Base-by-base conservation (phyloP, 345 rosid genomes). In the Pugionium dolabratum region DNA sequence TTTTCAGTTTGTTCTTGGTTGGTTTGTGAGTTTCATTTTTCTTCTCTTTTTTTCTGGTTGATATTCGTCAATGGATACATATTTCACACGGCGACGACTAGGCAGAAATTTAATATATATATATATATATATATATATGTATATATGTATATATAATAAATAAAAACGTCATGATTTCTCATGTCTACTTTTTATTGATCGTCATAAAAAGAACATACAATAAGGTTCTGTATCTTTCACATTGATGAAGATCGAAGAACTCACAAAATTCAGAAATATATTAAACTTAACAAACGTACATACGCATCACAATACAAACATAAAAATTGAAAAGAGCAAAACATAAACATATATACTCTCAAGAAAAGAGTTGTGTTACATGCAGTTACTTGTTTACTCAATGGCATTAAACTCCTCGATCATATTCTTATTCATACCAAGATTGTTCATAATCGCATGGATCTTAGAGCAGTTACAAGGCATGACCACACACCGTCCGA, bases 381-480 rank as follows among this genome's bases (percentile, higher is more conserved):
- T 7, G 18, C 18, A 18, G 0, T 67, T 35, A 55, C 42, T 18
- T 64, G 32, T 1, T 71, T 71, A 64, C 47, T 71, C 70, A 6
- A 72, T 57, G 33, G 72, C 55, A 18, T 49, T 43, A 43, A 52
- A 58, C 48, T 59, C 95, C 67, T 89, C 92, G 45, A 84, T 76
- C 74, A 85, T 75, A 68, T 69, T 79, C 39, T 78, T 89, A 70
- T 74, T 83, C 78, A 73, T 79, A 41, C 71, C 71, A 66, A 48
- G 56, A 51, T 66, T 71, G 66, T 72, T 66, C 67, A 66, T 50
- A 18, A 80, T 80, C 43, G 75, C 82, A 36, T 81, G 84, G 30
- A 89, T 66, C 79, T 83, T 84, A 4, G 83, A 81, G 61, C 84
- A 85, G 71, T 87, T 89, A 74, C 70, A 74, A 26, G 89, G 85